Evolutionary conservation across 805 yeast genomes (phyloP), one percentile per base, ranked within the genome.

Genomic region (Geotrichum ghanense): DNA sequence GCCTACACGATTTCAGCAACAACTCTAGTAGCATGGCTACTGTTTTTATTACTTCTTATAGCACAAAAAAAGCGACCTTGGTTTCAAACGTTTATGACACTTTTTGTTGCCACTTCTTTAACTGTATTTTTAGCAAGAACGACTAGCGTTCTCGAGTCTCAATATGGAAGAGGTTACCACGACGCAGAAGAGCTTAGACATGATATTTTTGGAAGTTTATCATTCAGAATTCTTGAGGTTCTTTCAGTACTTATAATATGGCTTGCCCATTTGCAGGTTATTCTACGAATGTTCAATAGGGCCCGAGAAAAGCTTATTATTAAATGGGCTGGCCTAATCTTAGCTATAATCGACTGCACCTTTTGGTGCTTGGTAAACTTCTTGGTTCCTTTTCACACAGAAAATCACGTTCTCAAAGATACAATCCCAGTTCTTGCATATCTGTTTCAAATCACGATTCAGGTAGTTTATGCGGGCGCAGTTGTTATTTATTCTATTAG

Each of bases 21-120:
- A 14, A 56, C 63, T 3, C 63, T 59, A 5, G 72, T 81, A 14
- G 68, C 80, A 22, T 85, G 94, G 94, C 76, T 83, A 77, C 66
- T 85, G 22, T 63, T 81, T 44, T 50, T 82, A 16, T 62, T 83
- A 26, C 66, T 82, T 40, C 56, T 74, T 19, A 58, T 84, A 25
- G 72, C 77, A 19, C 75, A 73, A 35, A 75, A 75, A 52, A 65
- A 74, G 22, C 74, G 81, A 47, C 87, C 89, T 3, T 58, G 67
- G 37, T 60, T 78, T 41, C 72, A 84, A 31, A 74, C 74, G 35
- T 24, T 79, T 7, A 76, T 83, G 3, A 76, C 82, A n/a, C 53
- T 79, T 19, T 66, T 77, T 46, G 73, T 72, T 48, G 76, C 86
- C 12, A 62, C 75, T 1, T 68, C 74, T 7, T 67, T 75, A 45